These are phyloP conservation scores for Gloeophyllum trabeum DNA, from an alignment of 768 basidiomycete species.

Conservation along the genomic window DNA sequence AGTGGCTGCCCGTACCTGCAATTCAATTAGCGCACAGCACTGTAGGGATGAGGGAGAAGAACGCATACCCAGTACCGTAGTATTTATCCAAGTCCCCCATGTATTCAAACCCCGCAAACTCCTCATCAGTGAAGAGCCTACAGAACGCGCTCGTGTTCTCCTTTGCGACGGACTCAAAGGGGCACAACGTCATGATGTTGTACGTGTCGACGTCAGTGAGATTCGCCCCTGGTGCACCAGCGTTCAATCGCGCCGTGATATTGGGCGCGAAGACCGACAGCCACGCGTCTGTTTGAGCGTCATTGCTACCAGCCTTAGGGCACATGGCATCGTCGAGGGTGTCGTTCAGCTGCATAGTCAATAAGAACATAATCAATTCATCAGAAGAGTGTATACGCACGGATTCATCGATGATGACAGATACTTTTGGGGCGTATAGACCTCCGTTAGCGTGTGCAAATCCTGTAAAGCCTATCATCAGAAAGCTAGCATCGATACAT, in stretches of 20 bases:
- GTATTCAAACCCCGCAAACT: constrained; percentile 63
- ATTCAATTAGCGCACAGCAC: not conserved
- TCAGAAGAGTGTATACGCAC: constrained; percentile 22
- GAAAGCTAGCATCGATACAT: not conserved
- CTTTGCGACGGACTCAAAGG: constrained; percentile 59
- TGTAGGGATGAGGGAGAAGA: constrained; percentile 3
- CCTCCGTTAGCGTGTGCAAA: constrained; percentile 43
- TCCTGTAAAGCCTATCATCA: constrained; percentile 24
- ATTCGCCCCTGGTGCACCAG: constrained; percentile 48
- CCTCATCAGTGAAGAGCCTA: constrained; percentile 45
- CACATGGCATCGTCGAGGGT: constrained; percentile 63
- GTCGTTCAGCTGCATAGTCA: constrained; percentile 29
- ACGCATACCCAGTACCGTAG: constrained; percentile 58
- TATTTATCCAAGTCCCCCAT: constrained; percentile 66
- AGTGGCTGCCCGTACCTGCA: constrained; percentile 54
- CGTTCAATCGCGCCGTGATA: constrained; percentile 49
- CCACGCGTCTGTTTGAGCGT: constrained; percentile 40
- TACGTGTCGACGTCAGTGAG: constrained; percentile 43
- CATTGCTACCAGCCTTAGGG: constrained; percentile 36
- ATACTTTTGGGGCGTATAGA: constrained; percentile 32
- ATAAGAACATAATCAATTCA: not conserved
- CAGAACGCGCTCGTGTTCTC: constrained; percentile 56
- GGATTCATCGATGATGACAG: constrained; percentile 45
- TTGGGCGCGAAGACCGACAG: constrained; percentile 38
- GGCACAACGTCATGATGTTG: constrained; percentile 61